Base-by-base conservation (phyloP, 1,139 yeast species). In the Trichomonascaceae sp. region DNA sequence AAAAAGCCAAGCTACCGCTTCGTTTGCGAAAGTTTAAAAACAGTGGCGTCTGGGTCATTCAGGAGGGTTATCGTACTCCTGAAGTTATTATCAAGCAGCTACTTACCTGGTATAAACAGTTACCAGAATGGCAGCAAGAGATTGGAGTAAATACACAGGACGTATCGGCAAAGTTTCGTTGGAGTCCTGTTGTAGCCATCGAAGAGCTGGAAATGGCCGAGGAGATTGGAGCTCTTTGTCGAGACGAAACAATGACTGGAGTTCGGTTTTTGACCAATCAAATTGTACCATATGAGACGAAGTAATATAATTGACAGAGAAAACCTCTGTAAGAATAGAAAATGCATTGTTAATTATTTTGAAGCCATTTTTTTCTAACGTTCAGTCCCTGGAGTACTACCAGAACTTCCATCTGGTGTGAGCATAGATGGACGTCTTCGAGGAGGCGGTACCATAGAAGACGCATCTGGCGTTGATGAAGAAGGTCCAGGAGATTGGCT, bases 141-240 rank as follows among this genome's bases (percentile, higher is more conserved):
- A 55, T 60, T 18, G 87, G 79, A 0, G 69, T 73, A n/a, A 66
- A 73, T 2, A 71, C 74, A 3, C 68, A 71, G 45, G 74, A 80
- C 52, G 74, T 81, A 13, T 78, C 85, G 57, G 79, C 80, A 53
- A 78, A 77, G 58, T 77, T 84, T 58, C 73, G 74, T 39, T 87
- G 95, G 91, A 83, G 91, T 17, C 75, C 84, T 46, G 80, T 82
- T 36, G 82, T 88, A 17, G 78, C 91, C 2, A 74, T 74, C 15
- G 95, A 87, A 64, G 88, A 87, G 59, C 68, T 88, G 17, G 82
- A 81, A 53, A 73, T 76, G 56, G 83, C 87, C 22, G 78, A 86
- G 39, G 76, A 74, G 7, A 66, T 70, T 2, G 93, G 90, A 0
- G 69, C 70, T 1, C 65, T 87, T 1, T 82, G 85, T 10, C 75